Base-by-base conservation (phyloP, 306 rosid species). In the Biancaea sappan region DNA sequence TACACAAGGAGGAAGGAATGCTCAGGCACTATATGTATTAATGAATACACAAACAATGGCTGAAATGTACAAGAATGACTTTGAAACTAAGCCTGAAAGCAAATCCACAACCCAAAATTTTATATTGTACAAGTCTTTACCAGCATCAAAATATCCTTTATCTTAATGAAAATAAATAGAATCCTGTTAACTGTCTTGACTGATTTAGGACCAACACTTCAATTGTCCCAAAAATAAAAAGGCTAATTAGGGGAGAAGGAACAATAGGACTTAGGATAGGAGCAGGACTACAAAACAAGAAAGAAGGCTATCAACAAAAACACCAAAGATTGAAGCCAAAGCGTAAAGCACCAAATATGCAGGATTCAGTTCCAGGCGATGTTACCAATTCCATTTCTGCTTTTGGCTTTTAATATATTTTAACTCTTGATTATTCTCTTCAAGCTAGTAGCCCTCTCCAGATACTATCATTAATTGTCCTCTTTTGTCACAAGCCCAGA, bases 21-120 rank as follows among this genome's bases (percentile, higher is more conserved):
- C 43, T n/a, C 56, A 71, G 32, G 54, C 76, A 40, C 21, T 52
- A 8, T 32, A 8, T 8, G n/a, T 32, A 48, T 61, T 34, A n/a
- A 61, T 3, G 18, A 3, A 31, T 25, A 24, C 25, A 4, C 63
- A 21, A 35, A 4, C n/a, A 69, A 28, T 19, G 48, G 48, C 34
- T 16, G 31, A 63, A 38, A 56, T 22, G 40, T 43, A 40, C 37
- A 40, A 11, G 26, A 66, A 19, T 11, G 19, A 43, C 31, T 75
- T 63, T 19, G 48, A 63, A 63, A 35, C n/a, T 43, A 41, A 66
- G 8, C 25, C 50, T n/a, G 5, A 10, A 65, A 13, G 66, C 58
- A 51, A 51, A 65, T 37, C 41, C 72, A 53, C 28, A 65, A 29
- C 53, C 54, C 21, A 29, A 9, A 56, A 13, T 56, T 38, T 66